Conservation (phyloP, 192 early-diverging fungal genomes). For the Coemansia guatemalensis region DNA sequence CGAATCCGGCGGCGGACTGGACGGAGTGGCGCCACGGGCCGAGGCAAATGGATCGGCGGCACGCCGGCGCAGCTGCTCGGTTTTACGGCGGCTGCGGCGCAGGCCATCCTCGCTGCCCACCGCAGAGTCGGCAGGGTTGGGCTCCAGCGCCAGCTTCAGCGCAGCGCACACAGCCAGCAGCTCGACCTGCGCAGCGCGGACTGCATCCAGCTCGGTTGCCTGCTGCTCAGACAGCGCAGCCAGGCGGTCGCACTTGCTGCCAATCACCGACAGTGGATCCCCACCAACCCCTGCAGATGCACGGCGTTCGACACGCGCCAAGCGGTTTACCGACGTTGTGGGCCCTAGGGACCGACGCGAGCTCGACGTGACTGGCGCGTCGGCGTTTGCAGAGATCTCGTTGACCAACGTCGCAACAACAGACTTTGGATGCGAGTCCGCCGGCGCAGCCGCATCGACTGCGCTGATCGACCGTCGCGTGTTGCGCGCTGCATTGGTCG, state of each 20-base stretch:
- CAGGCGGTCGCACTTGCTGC: slow-evolving; percentile 46
- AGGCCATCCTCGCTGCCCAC: slow-evolving; percentile 8
- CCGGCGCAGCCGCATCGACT: slow-evolving; percentile 21
- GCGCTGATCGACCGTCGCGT: slow-evolving; percentile 43
- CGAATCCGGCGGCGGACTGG: background rate
- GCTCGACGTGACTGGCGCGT: slow-evolving; percentile 3
- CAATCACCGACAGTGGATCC: slow-evolving; percentile 41
- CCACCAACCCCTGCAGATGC: slow-evolving; percentile 40
- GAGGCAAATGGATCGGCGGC: slow-evolving; percentile 23
- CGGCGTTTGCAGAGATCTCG: slow-evolving; percentile 23
- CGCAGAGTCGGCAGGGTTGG: background rate
- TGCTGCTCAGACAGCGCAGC: slow-evolving; percentile 40
- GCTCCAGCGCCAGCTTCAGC: slow-evolving; percentile 16
- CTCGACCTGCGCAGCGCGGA: slow-evolving; percentile 31
- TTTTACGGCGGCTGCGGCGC: slow-evolving; percentile 38
- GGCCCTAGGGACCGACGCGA: slow-evolving; percentile 27
- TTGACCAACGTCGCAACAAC: slow-evolving; percentile 52
- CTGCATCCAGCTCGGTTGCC: slow-evolving; percentile 24
- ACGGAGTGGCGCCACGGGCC: background rate
- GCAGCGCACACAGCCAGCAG: slow-evolving; percentile 33
- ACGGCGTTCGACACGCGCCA: slow-evolving; percentile 46
- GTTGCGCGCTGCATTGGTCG: slow-evolving; percentile 20
- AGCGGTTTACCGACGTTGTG: slow-evolving; percentile 10
- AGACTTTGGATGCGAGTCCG: slow-evolving; percentile 37
- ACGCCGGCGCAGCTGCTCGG: slow-evolving; percentile 43